Percentiles rank a stretch among this genome's conserved stretches.
phyloP scores from a whole-genome alignment of 352 stramenopile genomes.

The Halophytophthora batemanensis region DNA sequence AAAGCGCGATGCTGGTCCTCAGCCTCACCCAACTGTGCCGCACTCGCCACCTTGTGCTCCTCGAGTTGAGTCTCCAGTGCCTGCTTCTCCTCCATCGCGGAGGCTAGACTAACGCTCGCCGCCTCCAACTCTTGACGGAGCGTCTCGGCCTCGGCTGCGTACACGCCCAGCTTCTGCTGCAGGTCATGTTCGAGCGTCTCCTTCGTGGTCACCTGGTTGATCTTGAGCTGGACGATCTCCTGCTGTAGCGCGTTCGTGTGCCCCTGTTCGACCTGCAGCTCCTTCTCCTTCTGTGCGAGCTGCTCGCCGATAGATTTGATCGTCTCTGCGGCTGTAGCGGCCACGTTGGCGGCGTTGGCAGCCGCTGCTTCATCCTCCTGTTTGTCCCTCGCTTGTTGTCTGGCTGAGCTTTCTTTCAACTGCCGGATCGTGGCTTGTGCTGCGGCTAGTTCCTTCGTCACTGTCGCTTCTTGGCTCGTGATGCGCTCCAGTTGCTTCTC shows the following conservation, averaged over 20 bases:
- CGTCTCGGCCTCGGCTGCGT: constrained; percentile 12
- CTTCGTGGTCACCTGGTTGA: constrained; percentile 12
- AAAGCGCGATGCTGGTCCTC: constrained; percentile 49
- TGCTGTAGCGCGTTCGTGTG: constrained; percentile 19
- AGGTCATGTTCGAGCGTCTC: constrained; percentile 20
- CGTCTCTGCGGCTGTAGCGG: constrained; percentile 15
- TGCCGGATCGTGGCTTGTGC: constrained; percentile 20
- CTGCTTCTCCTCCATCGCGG: constrained; percentile 17
- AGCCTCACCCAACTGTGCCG: constrained; percentile 36
- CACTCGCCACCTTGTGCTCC: constrained; percentile 21
- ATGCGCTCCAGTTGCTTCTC: constrained; percentile 22
- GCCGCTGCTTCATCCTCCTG: constrained; percentile 21
- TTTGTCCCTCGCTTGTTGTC: constrained; percentile 17
- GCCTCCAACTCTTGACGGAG: constrained; percentile 15
- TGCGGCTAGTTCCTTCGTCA: constrained; percentile 29
- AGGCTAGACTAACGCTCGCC: constrained; percentile 13
- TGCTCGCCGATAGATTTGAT: constrained; percentile 19
- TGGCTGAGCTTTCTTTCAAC: constrained; percentile 33
- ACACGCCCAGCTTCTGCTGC: constrained; percentile 15
- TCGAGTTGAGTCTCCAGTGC: constrained; percentile 23
- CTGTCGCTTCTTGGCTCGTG: constrained; percentile 17
- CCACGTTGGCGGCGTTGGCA: constrained; percentile 10
- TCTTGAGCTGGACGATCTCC: constrained; percentile 21
- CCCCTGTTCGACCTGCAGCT: constrained; percentile 18
- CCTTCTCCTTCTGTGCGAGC: constrained; percentile 21